Base-by-base conservation (phyloP, 2,329 filamentous ascomycete species). In the Graphium sp. region DNA sequence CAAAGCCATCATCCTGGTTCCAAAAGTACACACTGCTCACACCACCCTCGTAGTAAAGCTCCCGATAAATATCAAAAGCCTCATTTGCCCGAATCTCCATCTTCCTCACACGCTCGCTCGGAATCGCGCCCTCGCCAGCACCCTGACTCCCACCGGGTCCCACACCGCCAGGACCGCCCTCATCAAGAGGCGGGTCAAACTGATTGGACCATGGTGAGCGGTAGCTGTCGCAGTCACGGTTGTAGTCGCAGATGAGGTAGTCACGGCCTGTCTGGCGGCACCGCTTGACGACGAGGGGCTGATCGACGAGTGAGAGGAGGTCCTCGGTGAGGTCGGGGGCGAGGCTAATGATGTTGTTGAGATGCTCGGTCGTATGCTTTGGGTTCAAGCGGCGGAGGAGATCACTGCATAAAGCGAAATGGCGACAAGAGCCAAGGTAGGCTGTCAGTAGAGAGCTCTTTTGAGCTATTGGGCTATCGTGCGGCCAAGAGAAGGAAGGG, bases 191-290 rank as follows among this genome's bases (percentile, higher is more conserved):
- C 12, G 87, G 89, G 50, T 95, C 84, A 53, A 98, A 98, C 55
- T 93, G 80, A 58, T 95, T 95, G 58, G 78, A 89, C 89, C 89
- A 98, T n/a, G 89, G 89, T 39, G 82, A 92, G 37, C 89, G 79
- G 67, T 93, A 93, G 56, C 80, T 91, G 59, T 94, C 87, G 37
- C 89, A 89, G 56, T 98, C 89, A 39, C 89, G 85, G 66, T 98
- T 98, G 68, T 98, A 98, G 67, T 98, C 89, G 65, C 89, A 98
- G 46, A 94, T 79, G 29, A 98, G 73, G 61, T 93, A 98, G 58
- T 95, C 89, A 41, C 87, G 80, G 43, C 84, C 83, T 18, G 82
- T 79, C 55, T 85, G 80, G 42, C 73, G 72, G 64, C 89, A 95
- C 39, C 81, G 78, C 43, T 78, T 75, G 37, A 91, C 69, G 34